Percentiles rank a stretch among this genome's conserved stretches.
Conservation (phyloP, 495 filamentous ascomycete species). For the Penicillium bialowiezense region DNA sequence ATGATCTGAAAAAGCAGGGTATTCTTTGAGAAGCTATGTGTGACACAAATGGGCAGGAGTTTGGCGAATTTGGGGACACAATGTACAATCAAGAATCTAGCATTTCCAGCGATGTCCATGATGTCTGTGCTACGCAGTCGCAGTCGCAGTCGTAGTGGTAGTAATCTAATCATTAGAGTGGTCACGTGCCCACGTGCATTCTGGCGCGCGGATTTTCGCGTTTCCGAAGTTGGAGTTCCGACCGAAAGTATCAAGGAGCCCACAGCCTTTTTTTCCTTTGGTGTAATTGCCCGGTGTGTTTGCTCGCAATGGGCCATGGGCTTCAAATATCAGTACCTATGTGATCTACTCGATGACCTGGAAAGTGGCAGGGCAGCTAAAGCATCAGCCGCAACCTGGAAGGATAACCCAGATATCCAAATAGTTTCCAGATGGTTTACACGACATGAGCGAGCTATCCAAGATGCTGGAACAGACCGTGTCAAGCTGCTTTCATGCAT, state of each 20-base stretch:
- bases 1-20: slow-evolving; percentile 66
- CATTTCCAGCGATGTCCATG: background rate
- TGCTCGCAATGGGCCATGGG: slow-evolving; percentile 42
- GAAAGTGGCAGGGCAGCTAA: slow-evolving; percentile 43
- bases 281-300: background rate
- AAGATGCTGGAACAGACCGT: slow-evolving; percentile 48
- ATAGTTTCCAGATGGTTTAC: slow-evolving; percentile 60
- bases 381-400: slow-evolving; percentile 29
- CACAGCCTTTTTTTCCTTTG: background rate
- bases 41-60: slow-evolving; percentile 7
- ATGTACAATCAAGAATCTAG: background rate
- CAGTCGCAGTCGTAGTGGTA: no score
- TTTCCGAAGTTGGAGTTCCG: background rate
- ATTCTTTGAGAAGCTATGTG: slow-evolving; percentile 33
- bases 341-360: slow-evolving; percentile 58
- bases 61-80: slow-evolving; percentile 1
- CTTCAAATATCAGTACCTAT: slow-evolving; percentile 58
- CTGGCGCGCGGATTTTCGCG: slow-evolving; percentile 2
- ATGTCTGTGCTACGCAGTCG: background rate
- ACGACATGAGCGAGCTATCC: slow-evolving; percentile 48
- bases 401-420: slow-evolving; percentile 29
- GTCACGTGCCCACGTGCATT: slow-evolving; percentile 34
- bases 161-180: no score
- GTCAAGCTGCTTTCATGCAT: slow-evolving; percentile 68
- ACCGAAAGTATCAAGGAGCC: background rate